Base-by-base conservation (phyloP, 495 filamentous ascomycete species). In the Aspergillus sclerotiicarbonarius region DNA sequence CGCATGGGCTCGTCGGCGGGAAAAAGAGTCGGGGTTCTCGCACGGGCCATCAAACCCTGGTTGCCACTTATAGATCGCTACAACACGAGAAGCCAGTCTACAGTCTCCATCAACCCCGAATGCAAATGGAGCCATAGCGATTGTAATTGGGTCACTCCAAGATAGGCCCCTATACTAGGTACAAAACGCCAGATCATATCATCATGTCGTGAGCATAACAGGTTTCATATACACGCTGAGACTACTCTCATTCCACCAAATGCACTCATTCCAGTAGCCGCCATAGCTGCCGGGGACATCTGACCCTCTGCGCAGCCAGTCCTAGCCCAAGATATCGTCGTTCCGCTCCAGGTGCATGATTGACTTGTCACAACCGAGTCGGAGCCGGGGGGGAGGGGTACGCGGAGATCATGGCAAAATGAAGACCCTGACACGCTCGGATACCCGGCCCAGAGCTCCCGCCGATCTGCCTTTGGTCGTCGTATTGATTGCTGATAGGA, bases 161-260 rank as follows among this genome's bases (percentile, higher is more conserved):
- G 43, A 31, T 49, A 52, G 20, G 50, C 44, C 41, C 47, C 46
- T 48, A 52, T 48, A 21, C 16, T 52, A 45, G 35, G 25, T 50
- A 60, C 47, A 49, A 60, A 48, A 56, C 51, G 25, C 37, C 45
- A 39, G 47, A 58, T 51, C 56, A 58, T 49, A 64, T 75, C 68
- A 65, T 69, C 71, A 71, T 62, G 60, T 76, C 73, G 66, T 74
- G 61, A 74, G 61, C 41, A 65, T 71, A 68, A 69, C 60, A 55
- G 58, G 62, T 63, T 48, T 61, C 57, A 54, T 62, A 62, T 63
- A 62, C 63, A 66, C 62, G 47, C 37, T 32, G 44, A 47, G 31
- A 48, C 57, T 59, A 45, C 62, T 35, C 48, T 51, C 51, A 29
- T 56, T 45, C 37, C 31, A 20, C 54, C 32, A 45, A 19, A 45